phyloP scores from a whole-genome alignment of 176 grass and related monocot species.

The Elymus sibiricus region DNA sequence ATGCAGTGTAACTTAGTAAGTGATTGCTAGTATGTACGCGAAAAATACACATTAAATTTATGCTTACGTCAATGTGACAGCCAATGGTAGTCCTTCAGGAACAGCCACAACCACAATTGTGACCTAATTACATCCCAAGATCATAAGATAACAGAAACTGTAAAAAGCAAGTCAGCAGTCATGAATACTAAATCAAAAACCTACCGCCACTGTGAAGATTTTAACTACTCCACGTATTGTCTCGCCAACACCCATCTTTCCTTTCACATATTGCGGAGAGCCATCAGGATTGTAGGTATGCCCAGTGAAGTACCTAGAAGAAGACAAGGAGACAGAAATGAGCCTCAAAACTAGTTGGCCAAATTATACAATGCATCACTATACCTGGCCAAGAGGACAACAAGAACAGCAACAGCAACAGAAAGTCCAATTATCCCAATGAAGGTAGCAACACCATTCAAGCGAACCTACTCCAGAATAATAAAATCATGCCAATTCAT shows the following conservation, averaged over 20 bases:
- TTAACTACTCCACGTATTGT: conserved; percentile 62
- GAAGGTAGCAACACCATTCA: conserved; percentile 96
- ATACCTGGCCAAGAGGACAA: conserved; percentile 86
- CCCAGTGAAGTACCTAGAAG: conserved; percentile 88
- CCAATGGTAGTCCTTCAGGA: conserved; percentile 92
- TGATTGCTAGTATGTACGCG: background rate
- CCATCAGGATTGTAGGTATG: conserved; percentile 77
- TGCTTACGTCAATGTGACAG: conserved; percentile 95
- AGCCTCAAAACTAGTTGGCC: background rate
- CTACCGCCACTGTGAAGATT: conserved; percentile 93
- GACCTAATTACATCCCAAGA: conserved; percentile 46
- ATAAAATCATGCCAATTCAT: conserved; percentile 1
- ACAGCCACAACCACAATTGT: conserved; percentile 92
- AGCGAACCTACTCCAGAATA: conserved; percentile 62
- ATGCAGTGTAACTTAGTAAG: background rate
- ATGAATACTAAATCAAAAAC: conserved; percentile 25
- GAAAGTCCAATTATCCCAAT: conserved; percentile 82
- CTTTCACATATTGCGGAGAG: conserved; percentile 79
- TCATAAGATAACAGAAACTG: conserved; percentile 20
- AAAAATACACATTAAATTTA: background rate
- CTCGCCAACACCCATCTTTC: conserved; percentile 65
- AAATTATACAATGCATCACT: background rate
- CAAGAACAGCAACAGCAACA: conserved; percentile 64
- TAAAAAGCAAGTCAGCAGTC: background rate
- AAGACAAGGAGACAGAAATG: conserved; percentile 1